Conservation (phyloP, 2,329 filamentous ascomycete genomes). For the Botrytis fabae region DNA sequence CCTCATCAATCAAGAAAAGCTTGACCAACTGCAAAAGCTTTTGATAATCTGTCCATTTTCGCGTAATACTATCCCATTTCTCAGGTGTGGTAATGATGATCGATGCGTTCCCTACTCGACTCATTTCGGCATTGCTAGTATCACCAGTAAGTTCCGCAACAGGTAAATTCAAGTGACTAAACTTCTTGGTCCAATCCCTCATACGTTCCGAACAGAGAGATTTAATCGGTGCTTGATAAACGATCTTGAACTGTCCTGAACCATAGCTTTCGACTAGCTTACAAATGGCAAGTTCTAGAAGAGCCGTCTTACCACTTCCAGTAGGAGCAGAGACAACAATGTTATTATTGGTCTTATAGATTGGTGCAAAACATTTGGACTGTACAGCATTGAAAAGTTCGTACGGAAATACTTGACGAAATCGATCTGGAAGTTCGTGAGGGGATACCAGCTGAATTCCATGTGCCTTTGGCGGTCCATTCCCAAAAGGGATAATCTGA, state of each 20-base stretch:
- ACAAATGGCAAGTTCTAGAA: constrained; percentile 82
- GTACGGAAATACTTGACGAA: constrained; percentile 70
- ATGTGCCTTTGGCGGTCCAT: constrained; percentile 39
- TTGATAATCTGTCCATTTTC: constrained; percentile 81
- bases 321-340: constrained; percentile 80
- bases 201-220: constrained; percentile 76
- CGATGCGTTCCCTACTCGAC: constrained; percentile 68
- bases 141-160: constrained; percentile 83
- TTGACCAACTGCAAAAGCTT: constrained; percentile 73
- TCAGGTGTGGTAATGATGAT: constrained; percentile 88
- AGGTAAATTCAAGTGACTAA: constrained; percentile 63
- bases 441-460: constrained; percentile 62
- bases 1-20: constrained; percentile 82
- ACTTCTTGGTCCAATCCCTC: constrained; percentile 76
- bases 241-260: constrained; percentile 70
- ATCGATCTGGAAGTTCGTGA: constrained; percentile 65
- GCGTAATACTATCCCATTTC: constrained; percentile 88
- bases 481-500: constrained; percentile 29
- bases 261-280: constrained; percentile 59
- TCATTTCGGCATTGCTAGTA: constrained; percentile 66
- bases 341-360: constrained; percentile 71
- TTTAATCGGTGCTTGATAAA: constrained; percentile 85
- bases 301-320: constrained; percentile 79
- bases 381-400: constrained; percentile 79
- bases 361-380: constrained; percentile 70